Conservation (phyloP, 83 land plant species). For the Larix sibirica region DNA sequence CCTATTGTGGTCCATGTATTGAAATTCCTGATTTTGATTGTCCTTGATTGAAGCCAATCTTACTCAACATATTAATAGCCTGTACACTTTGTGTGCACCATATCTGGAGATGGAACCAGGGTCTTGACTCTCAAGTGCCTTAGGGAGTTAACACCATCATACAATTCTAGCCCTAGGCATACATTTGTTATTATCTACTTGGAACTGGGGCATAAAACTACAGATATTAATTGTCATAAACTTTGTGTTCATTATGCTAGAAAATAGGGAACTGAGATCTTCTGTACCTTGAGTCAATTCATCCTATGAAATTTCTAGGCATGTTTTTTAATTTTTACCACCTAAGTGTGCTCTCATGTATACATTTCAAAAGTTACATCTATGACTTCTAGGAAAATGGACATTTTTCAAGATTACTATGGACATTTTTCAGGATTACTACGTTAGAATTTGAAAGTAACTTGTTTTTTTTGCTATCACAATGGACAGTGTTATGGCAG, state of each 20-base stretch:
- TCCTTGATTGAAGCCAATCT: background rate
- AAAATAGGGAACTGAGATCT: no score
- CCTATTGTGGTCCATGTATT: background rate
- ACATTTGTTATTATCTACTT: no score
- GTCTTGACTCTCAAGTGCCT: background rate
- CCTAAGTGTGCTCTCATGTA: background rate
- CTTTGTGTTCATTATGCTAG: no score
- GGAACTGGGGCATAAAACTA: no score
- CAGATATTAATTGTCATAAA: no score
- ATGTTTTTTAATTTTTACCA: background rate
- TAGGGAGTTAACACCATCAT: no score
- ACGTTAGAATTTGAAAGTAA: background rate
- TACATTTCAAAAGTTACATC: background rate
- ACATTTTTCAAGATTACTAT: constrained; percentile 2
- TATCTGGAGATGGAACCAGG: background rate
- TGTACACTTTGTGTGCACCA: background rate
- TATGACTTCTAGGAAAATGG: background rate
- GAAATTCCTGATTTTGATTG: background rate
- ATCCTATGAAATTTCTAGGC: background rate
- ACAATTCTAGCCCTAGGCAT: no score
- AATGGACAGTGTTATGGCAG: constrained; percentile 86
- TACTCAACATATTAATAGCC: background rate
- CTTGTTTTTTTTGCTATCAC: constrained; percentile 8
- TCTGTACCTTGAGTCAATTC: background rate
- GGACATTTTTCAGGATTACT: constrained; percentile 4